Conservation (phyloP, 345 rosid genomes). For the Arabidopsis thaliana region DNA sequence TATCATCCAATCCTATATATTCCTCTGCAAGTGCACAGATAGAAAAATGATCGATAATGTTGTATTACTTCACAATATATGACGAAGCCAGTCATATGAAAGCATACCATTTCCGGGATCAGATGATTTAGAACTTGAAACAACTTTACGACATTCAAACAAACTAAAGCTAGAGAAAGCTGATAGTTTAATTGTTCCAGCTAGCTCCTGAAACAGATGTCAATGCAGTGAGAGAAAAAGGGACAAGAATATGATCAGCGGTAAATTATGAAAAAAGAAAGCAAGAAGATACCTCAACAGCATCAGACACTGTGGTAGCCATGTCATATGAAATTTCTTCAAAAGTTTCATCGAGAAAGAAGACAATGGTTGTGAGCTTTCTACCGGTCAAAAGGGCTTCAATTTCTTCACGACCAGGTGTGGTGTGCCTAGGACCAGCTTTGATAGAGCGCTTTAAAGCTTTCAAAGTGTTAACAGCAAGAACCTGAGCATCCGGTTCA, state of each 20-base stretch:
- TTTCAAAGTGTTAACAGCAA: conserved; percentile 82
- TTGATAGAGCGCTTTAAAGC: conserved; percentile 90
- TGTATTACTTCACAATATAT: conserved; percentile 9
- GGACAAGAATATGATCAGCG: conserved; percentile 10
- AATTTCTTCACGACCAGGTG: conserved; percentile 95
- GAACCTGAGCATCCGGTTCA: conserved; percentile 79
- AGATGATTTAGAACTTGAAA: conserved; percentile 85
- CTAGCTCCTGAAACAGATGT: conserved; percentile 73
- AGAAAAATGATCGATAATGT: conserved; percentile 39
- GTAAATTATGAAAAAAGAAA: not conserved
- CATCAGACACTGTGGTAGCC: conserved; percentile 95
- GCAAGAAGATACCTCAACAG: conserved; percentile 77
- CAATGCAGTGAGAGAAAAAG: conserved; percentile 33
- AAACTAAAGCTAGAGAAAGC: conserved; percentile 93
- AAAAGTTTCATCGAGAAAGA: conserved; percentile 96
- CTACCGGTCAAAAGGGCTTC: conserved; percentile 87
- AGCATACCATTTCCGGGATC: conserved; percentile 84
- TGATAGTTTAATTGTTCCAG: conserved; percentile 88
- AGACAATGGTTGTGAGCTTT: conserved; percentile 93
- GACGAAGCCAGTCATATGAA: conserved; percentile 28
- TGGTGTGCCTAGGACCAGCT: conserved; percentile 89
- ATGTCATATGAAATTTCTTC: conserved; percentile 97
- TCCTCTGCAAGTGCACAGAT: conserved; percentile 66
- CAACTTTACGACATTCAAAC: conserved; percentile 95
- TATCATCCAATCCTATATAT: conserved; percentile 93